A percentile compares a stretch with the other conserved stretches of the same genome.
phyloP scores from a whole-genome alignment of 1,139 yeast genomes.

The Lodderomyces elongisporus region DNA sequence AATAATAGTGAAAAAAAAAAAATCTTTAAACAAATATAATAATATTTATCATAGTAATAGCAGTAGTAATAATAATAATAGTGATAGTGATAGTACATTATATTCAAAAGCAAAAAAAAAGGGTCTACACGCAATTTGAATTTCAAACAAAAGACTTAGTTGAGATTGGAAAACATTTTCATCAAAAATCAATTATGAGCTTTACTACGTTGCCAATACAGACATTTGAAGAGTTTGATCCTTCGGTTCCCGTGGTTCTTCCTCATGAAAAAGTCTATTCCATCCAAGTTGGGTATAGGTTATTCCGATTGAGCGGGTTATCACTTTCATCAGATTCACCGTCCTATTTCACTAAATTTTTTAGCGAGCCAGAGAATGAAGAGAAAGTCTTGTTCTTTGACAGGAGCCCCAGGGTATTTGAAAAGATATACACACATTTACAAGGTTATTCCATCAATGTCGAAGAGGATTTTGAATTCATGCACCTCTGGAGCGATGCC shows the following conservation, averaged over 20 bases:
- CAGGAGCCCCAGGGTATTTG: constrained; percentile 68
- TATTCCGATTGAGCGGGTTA: constrained; percentile 68
- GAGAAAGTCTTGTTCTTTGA: constrained; percentile 63
- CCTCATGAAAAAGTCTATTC: constrained; percentile 64
- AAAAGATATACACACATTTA: constrained; percentile 60
- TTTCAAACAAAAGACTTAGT: too few relatives aligned
- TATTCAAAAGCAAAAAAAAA: too few relatives aligned
- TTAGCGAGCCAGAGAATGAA: constrained; percentile 29
- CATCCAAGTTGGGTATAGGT: constrained; percentile 65
- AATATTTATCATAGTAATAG: too few relatives aligned
- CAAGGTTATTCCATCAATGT: constrained; percentile 72
- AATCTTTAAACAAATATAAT: too few relatives aligned
- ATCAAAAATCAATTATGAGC: too few relatives aligned
- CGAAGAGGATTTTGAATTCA: constrained; percentile 53
- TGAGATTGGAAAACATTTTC: background rate
- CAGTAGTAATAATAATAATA: too few relatives aligned
- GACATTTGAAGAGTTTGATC: constrained; percentile 29
- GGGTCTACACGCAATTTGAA: too few relatives aligned
- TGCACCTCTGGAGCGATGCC: constrained; percentile 68
- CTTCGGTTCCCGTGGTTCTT: constrained; percentile 51
- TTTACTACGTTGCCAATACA: constrained; percentile 5
- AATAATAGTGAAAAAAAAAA: too few relatives aligned
- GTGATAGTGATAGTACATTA: too few relatives aligned
- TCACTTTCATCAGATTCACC: constrained; percentile 79
- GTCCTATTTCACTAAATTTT: constrained; percentile 54